These are phyloP conservation scores for Clavariopsis aquatica DNA, from an alignment of 495 filamentous ascomycete species.

Conservation along the genomic window DNA sequence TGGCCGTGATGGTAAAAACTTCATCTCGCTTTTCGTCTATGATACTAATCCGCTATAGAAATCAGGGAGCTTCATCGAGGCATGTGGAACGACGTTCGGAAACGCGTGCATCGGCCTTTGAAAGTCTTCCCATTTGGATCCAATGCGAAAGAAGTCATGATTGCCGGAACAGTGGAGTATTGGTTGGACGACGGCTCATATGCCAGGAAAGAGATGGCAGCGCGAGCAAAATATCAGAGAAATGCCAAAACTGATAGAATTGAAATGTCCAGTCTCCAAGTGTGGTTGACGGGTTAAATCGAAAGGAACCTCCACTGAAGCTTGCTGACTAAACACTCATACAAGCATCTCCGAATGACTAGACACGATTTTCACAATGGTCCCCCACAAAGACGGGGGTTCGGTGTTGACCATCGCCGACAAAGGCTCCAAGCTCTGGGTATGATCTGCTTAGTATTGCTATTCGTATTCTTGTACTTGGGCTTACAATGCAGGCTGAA, in stretches of 20 bases:
- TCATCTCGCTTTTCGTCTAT: not conserved
- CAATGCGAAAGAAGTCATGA: slow-evolving; percentile 6
- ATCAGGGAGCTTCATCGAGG: slow-evolving; percentile 9
- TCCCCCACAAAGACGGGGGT: not conserved
- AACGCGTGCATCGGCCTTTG: slow-evolving; percentile 6
- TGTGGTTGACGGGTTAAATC: slow-evolving; percentile 11
- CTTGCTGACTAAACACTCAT: too few species aligned
- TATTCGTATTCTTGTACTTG: not conserved
- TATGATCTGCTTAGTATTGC: not conserved
- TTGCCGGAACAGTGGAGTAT: slow-evolving; percentile 10
- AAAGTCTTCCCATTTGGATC: slow-evolving; percentile 15
- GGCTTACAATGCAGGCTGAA: not conserved
- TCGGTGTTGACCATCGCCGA: not conserved
- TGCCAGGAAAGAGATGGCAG: slow-evolving; percentile 19
- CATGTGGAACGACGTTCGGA: slow-evolving; percentile 16
- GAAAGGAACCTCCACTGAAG: not conserved
- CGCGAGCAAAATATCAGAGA: slow-evolving; percentile 10
- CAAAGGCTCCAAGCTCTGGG: not conserved
- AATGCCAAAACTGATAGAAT: not conserved
- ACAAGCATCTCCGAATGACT: too few species aligned
- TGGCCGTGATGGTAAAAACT: slow-evolving; percentile 5
- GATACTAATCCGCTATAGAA: not conserved
- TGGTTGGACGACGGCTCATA: slow-evolving; percentile 13
- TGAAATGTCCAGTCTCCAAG: slow-evolving; percentile 17
- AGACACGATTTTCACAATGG: too few species aligned